Base-by-base conservation (phyloP, 768 basidiomycete species). In the Saitozyma sp. region DNA sequence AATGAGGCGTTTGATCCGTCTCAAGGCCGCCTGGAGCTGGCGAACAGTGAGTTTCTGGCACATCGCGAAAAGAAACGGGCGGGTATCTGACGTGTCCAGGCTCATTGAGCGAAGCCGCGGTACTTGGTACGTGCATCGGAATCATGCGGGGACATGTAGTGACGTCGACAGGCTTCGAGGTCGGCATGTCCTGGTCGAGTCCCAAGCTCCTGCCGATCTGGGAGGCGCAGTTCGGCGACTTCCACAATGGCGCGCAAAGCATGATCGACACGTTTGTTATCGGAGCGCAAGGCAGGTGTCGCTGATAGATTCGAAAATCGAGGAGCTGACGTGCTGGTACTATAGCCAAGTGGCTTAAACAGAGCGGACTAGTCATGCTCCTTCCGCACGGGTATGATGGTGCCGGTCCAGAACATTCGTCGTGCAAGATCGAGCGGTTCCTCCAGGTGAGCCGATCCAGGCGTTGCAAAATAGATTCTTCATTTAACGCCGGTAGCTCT, bases 211-310 rank as follows among this genome's bases (percentile, higher is more conserved):
- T 94, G 56, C 86, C 90, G 0, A 90, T 95, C 42, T 94, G 92
- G 92, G 92, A 96, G 76, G 91, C 91, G 0, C 92, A 94, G 83
- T 93, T 93, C 67, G 92, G 92, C 19, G 92, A 94, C 74, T 96
- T 96, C 80, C 89, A 90, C 82, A 94, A 96, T 71, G 91, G 91
- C 2, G 90, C 91, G 10, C 89, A 89, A 79, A 84, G 92, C 60
- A 88, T 92, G 56, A 90, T 95, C 64, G 92, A 96, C 73, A 92
- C 91, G 0, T 95, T 90, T 75, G 83, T 96, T 42, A 84, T 89
- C 1, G 92, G 91, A 3, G 84, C 88, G 16, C 90, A 94, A 80
- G 88, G 92, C 91, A 69, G 61, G 88, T 61, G 20, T 37, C n/a
- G 54, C 16, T 2, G 17, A 39, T 16, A 6, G 14, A 50, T 43